Evolutionary conservation across 2,329 filamentous ascomycete genomes (phyloP), one percentile per base, ranked within the genome.

Genomic region (Penicillium frequentans): DNA sequence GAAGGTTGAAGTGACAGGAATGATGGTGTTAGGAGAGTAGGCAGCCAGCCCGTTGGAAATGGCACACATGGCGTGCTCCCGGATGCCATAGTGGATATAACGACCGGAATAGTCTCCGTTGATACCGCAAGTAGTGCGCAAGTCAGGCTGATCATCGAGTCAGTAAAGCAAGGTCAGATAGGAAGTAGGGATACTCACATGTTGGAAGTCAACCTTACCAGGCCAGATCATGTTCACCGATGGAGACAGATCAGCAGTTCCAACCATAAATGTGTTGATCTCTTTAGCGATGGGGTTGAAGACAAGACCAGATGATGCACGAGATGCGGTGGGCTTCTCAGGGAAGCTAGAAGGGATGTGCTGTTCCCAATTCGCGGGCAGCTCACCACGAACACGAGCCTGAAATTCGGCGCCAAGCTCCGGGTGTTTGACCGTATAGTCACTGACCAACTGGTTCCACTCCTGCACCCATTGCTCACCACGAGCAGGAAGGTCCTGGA

Each of bases 1-100:
- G 72, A 86, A 87, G 5, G 78, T 79, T 0, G 81, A 81, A 1
- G 84, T 87, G 35, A 86, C 72, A 0, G 84, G 84, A 8, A 87
- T 71, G 60, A 86, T 79, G 0, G 83, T 84, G 24, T 78, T 80
- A 35, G 77, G 81, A 56, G 76, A 74, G 57, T 78, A 87, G 1
- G 85, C 85, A 0, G 85, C 84, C 4, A 88, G 70, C 3, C 85
- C 86, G 66, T 96, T 96, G 82, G 96, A 90, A 79, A 96, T 91
- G 71, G 90, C 90, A 2, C 78, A 78, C 85, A 88, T 87, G 54
- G 84, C 84, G 65, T 86, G 84, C 63, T 86, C 84, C 13, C 84
- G 81, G 49, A 87, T 81, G 48, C 84, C 84, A 67, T 79, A 86
- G 67, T 83, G 84, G 57, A 86, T 75, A 58, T 79, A 79, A 8